phyloP scores from a whole-genome alignment of 129 eudicot species.

The Ambrosia artemisiifolia region DNA sequence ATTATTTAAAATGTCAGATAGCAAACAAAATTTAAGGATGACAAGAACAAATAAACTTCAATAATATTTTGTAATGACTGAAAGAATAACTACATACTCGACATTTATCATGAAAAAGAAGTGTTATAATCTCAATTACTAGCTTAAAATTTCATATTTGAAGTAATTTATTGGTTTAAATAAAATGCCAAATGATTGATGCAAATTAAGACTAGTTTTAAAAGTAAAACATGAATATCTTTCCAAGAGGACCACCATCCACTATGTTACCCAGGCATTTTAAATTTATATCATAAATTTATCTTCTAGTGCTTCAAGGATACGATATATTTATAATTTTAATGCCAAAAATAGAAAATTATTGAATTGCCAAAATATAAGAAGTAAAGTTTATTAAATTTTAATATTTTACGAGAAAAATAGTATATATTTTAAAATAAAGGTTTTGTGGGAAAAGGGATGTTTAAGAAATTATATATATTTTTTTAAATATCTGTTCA shows the following conservation, averaged over 20 bases:
- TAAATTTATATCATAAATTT: background rate
- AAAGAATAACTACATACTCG: too few relatives aligned
- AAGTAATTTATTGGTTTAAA: too few relatives aligned
- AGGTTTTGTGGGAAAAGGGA: background rate
- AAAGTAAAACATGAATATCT: too few relatives aligned
- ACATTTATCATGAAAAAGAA: background rate
- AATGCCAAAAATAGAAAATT: background rate
- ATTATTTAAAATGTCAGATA: background rate
- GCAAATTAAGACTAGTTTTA: too few relatives aligned
- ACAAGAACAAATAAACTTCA: background rate
- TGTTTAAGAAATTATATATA: background rate
- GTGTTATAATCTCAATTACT: background rate
- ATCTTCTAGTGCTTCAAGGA: conserved; percentile 12
- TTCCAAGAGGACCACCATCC: conserved; percentile 24
- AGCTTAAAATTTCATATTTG: background rate
- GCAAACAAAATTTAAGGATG: background rate
- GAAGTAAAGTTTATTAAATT: background rate
- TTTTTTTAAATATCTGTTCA: too few relatives aligned
- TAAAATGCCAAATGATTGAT: too few relatives aligned
- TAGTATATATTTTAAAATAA: background rate
- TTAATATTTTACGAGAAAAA: background rate
- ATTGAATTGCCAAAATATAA: background rate
- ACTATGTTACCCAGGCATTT: conserved; percentile 12
- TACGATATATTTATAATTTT: background rate
- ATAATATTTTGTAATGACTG: background rate